A percentile compares a stretch with the other conserved stretches of the same genome.
Evolutionary conservation across 2,329 filamentous ascomycete species (phyloP).

Genomic region (Didymella glomerata): DNA sequence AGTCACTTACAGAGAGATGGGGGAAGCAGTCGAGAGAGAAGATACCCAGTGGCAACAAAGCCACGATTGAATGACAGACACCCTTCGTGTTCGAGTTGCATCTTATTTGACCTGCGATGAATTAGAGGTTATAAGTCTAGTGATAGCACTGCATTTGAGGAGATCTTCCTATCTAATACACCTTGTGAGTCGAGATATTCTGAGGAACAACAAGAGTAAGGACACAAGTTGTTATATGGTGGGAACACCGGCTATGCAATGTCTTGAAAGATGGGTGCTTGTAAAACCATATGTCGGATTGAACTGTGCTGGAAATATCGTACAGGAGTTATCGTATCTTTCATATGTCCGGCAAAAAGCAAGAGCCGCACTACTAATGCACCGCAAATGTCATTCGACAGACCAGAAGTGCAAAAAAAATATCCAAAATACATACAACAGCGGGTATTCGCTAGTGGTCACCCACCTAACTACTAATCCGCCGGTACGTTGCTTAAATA

Average conservation of each 20-base stretch:
- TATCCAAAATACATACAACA: background rate
- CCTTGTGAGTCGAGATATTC: too few relatives aligned
- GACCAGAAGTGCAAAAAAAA: background rate
- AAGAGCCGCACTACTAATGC: background rate
- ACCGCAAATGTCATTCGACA: background rate
- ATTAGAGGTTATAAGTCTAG: too few relatives aligned
- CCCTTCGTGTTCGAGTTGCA: background rate
- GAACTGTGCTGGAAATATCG: too few relatives aligned
- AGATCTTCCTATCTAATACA: too few relatives aligned
- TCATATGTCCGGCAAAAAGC: background rate
- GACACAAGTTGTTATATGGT: too few relatives aligned
- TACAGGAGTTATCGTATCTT: too few relatives aligned
- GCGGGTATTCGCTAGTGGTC: constrained; percentile 1
- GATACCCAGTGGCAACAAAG: constrained; percentile 3
- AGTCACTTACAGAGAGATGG: background rate
- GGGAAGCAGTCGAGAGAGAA: background rate
- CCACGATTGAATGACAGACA: background rate
- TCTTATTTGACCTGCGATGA: too few relatives aligned
- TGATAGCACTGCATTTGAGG: too few relatives aligned
- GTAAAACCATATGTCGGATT: too few relatives aligned
- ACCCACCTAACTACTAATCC: constrained; percentile 3
- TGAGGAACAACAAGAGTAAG: too few relatives aligned
- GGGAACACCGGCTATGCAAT: too few relatives aligned
- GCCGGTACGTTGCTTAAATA: constrained; percentile 2
- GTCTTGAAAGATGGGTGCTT: too few relatives aligned